Conservation (phyloP, 192 early-diverging fungal genomes). For the Backusella westeae region DNA sequence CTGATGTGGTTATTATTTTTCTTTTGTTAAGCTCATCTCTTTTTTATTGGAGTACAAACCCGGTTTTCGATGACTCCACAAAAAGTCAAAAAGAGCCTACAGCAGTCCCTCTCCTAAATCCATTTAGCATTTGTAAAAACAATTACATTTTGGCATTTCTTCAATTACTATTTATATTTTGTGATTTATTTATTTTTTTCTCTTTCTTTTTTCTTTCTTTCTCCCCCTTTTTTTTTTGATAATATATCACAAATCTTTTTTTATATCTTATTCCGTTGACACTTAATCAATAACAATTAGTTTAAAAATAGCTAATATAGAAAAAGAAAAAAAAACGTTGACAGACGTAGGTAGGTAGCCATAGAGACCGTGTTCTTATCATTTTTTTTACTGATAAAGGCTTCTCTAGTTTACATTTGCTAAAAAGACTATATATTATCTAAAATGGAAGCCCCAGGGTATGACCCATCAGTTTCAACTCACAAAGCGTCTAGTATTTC, state of each 20-base stretch:
- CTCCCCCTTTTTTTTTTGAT: not conserved
- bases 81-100: not conserved
- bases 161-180: not conserved
- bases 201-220: not conserved
- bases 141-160: constrained; percentile 4
- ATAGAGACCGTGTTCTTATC: not conserved
- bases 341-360: not conserved
- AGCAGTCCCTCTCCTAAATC: not conserved
- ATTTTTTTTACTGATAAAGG: not conserved
- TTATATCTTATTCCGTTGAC: not conserved
- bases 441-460: constrained; percentile 16
- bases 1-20: not conserved
- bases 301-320: not conserved
- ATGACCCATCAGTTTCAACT: constrained; percentile 12
- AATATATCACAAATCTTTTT: not conserved
- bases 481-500: constrained; percentile 25
- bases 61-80: constrained; percentile 2
- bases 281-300: not conserved
- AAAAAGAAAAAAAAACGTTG: not conserved
- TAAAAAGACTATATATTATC: not conserved
- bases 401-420: not conserved
- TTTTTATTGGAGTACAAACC: not conserved
- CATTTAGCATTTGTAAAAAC: constrained; percentile 14
- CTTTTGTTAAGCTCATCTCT: not conserved
- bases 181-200: not conserved